Conservation (phyloP, 2,329 filamentous ascomycete genomes). For the Aureobasidium sp. region DNA sequence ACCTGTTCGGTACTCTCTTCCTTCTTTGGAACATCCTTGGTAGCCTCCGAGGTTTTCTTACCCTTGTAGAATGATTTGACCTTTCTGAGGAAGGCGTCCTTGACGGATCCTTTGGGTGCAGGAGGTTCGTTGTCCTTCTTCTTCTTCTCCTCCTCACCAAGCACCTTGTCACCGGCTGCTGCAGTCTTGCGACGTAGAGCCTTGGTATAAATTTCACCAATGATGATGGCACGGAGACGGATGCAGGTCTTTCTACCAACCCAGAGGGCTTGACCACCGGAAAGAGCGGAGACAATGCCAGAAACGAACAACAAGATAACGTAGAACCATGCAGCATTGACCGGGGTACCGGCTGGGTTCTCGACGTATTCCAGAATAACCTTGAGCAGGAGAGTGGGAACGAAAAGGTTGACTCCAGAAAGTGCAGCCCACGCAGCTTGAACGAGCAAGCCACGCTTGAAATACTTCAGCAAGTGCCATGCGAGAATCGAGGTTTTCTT, state of each 20-base stretch:
- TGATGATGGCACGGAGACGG: conserved; percentile 83
- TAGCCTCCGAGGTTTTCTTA: conserved; percentile 45
- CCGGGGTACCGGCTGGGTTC: conserved; percentile 61
- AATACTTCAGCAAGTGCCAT: conserved; percentile 75
- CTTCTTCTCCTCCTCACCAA: conserved; percentile 50
- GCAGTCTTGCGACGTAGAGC: conserved; percentile 84
- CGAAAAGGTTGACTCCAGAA: conserved; percentile 76
- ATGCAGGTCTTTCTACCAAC: conserved; percentile 92
- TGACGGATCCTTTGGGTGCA: conserved; percentile 19
- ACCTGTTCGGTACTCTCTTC: conserved; percentile 55
- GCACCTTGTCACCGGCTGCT: conserved; percentile 62
- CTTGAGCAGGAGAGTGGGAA: conserved; percentile 81
- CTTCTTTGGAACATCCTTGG: conserved; percentile 30
- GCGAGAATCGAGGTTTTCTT: conserved; percentile 74
- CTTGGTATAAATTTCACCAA: conserved; percentile 96
- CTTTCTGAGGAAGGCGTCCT: conserved; percentile 35
- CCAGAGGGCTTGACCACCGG: conserved; percentile 81
- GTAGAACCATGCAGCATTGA: conserved; percentile 90
- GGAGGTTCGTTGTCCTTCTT: conserved; percentile 30
- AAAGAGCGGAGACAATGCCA: conserved; percentile 70
- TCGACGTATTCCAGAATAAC: conserved; percentile 94
- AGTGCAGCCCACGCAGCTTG: conserved; percentile 76
- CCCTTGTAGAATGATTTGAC: conserved; percentile 47
- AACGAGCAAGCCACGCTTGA: conserved; percentile 63
- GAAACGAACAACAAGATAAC: conserved; percentile 83